These are phyloP conservation scores for Talaromyces thailandensis DNA, from an alignment of 495 filamentous ascomycete genomes.

Conservation along the genomic window DNA sequence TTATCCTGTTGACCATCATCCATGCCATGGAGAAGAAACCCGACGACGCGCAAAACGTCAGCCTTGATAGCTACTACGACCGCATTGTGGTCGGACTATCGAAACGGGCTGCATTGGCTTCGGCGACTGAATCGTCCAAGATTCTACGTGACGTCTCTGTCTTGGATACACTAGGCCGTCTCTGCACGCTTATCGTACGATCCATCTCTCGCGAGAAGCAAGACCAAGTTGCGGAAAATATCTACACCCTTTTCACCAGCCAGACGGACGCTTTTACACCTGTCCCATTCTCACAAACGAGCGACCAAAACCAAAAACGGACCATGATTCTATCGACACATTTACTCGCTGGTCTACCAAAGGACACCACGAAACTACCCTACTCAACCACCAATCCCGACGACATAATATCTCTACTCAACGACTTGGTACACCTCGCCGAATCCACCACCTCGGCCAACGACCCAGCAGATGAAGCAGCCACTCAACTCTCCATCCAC, in stretches of 20 bases:
- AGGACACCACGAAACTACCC: slow-evolving; percentile 22
- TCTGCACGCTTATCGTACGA: slow-evolving; percentile 52
- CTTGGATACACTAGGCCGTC: slow-evolving; percentile 53
- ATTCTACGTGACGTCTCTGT: slow-evolving; percentile 46
- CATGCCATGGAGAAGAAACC: slow-evolving; percentile 53
- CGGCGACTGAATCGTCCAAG: slow-evolving; percentile 25
- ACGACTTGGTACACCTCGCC: slow-evolving; percentile 31
- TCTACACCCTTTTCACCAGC: slow-evolving; percentile 46
- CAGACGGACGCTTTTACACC: slow-evolving; percentile 17
- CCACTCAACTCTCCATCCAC: slow-evolving; percentile 44
- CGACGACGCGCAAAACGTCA: slow-evolving; percentile 31
- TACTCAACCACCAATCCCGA: slow-evolving; percentile 17
- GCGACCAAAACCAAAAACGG: slow-evolving; percentile 27
- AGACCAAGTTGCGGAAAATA: slow-evolving; percentile 40
- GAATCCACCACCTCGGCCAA: slow-evolving; percentile 7
- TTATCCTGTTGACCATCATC: slow-evolving; percentile 55
- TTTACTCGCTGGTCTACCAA: slow-evolving; percentile 49
- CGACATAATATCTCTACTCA: slow-evolving; percentile 27
- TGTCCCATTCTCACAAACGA: slow-evolving; percentile 28
- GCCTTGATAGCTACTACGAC: slow-evolving; percentile 49
- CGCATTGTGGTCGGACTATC: slow-evolving; percentile 48
- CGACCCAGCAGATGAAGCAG: slow-evolving; percentile 13
- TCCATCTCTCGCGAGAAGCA: slow-evolving; percentile 46
- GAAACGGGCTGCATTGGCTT: slow-evolving; percentile 31
- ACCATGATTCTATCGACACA: slow-evolving; percentile 54